Percentiles rank a stretch among this genome's conserved stretches.
Evolutionary conservation across 169 alveolate species (phyloP).

Genomic region (Plasmodium ovale): DNA sequence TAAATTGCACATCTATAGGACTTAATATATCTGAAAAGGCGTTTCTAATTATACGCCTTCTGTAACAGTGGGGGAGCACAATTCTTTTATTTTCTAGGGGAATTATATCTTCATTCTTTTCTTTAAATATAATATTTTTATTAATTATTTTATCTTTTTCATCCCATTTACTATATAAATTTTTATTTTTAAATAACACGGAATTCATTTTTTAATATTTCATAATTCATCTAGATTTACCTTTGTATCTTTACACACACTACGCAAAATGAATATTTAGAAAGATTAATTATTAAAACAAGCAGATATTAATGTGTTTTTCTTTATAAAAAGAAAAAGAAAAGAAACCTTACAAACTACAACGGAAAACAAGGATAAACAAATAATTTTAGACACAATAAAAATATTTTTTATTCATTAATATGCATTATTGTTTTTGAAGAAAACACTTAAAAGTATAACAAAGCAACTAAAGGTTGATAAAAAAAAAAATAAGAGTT

Average conservation of each 20-base stretch:
- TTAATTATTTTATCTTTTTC: constrained; percentile 23
- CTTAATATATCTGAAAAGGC: constrained; percentile 1
- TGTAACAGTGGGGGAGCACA: constrained; percentile 23
- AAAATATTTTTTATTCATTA: neutral
- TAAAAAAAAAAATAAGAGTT: neutral
- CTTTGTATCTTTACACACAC: neutral
- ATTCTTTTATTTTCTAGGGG: constrained; percentile 36
- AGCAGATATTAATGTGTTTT: neutral
- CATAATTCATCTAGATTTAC: constrained; percentile 4
- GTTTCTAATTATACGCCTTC: constrained; percentile 7
- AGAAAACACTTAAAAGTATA: neutral
- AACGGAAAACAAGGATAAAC: neutral
- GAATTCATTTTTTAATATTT: constrained; percentile 19
- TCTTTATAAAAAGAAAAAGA: neutral
- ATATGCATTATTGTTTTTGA: neutral
- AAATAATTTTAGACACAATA: neutral
- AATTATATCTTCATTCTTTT: constrained; percentile 32
- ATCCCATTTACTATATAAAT: constrained; percentile 15
- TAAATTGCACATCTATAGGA: constrained; percentile 13
- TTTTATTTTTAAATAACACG: constrained; percentile 5
- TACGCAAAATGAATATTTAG: constrained; percentile 17
- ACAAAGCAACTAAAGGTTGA: neutral
- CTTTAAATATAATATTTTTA: constrained; percentile 18
- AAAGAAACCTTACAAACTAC: neutral
- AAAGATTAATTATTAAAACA: constrained; percentile 1